phyloP scores from a whole-genome alignment of 495 filamentous ascomycete genomes.

The Aeminium ludgeri region DNA sequence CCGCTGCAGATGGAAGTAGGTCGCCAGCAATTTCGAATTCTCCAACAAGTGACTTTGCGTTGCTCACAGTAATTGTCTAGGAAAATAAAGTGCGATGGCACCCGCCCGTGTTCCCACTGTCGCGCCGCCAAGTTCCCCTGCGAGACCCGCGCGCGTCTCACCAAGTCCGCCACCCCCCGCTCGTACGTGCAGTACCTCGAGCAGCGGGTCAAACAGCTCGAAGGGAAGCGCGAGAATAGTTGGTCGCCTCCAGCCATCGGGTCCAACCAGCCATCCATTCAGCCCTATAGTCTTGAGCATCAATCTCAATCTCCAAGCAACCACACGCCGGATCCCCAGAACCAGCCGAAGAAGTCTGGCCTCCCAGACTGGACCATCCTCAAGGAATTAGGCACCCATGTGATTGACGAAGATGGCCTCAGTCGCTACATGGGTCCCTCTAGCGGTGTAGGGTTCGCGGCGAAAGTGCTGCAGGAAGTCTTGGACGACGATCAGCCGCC shows the following conservation, averaged over 20 bases:
- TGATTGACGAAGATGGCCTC: constrained; percentile 5
- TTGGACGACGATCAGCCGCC: constrained; percentile 1
- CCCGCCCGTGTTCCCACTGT: background rate
- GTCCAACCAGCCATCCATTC: background rate
- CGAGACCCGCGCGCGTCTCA: background rate
- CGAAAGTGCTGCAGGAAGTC: constrained; percentile 1
- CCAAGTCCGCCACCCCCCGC: background rate
- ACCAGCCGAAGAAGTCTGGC: background rate
- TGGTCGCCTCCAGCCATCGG: background rate
- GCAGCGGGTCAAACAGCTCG: background rate
- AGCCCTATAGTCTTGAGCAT: background rate
- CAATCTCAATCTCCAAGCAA: background rate
- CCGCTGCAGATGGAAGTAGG: background rate
- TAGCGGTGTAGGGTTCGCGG: constrained; percentile 1
- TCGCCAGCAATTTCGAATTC: background rate
- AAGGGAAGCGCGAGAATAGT: background rate
- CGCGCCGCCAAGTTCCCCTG: background rate
- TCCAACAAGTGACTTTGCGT: background rate
- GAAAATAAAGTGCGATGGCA: background rate
- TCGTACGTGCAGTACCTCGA: constrained; percentile 4
- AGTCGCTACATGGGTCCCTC: constrained; percentile 5
- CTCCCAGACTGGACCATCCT: constrained; percentile 3
- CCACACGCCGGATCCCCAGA: background rate
- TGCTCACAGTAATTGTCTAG: background rate
- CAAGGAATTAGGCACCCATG: constrained; percentile 1